These are phyloP conservation scores for Hymenotorrendiella dingleyae DNA, from an alignment of 2,329 filamentous ascomycete species.

Conservation along the genomic window DNA sequence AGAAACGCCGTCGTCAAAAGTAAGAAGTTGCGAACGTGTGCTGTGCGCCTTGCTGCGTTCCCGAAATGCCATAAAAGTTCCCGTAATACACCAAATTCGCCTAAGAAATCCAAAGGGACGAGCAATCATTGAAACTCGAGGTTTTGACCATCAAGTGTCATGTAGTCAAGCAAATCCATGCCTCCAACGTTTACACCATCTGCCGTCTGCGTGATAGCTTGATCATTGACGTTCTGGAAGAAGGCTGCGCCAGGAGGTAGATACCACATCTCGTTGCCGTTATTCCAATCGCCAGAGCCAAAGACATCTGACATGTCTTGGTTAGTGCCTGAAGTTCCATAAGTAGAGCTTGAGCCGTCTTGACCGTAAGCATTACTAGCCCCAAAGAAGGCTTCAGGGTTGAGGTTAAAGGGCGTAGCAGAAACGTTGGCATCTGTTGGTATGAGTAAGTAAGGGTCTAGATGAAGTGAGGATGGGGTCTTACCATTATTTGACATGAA, in stretches of 20 bases:
- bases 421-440: conserved; percentile 40
- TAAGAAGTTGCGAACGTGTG: too few relatives aligned
- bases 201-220: conserved; percentile 58
- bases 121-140: too few relatives aligned
- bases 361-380: conserved; percentile 36
- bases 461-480: not conserved
- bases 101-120: too few relatives aligned
- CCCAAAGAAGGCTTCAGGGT: conserved; percentile 45
- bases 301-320: conserved; percentile 30
- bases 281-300: conserved; percentile 22
- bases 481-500: conserved; percentile 21
- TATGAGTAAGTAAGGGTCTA: conserved; percentile 4
- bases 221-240: conserved; percentile 60
- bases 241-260: conserved; percentile 57
- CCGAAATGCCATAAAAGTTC: too few relatives aligned
- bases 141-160: conserved; percentile 45
- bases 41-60: too few relatives aligned
- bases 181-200: conserved; percentile 63
- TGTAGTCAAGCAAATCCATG: conserved; percentile 61
- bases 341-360: conserved; percentile 15
- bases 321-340: conserved; percentile 10
- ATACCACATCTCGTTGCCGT: conserved; percentile 56
- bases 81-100: too few relatives aligned
- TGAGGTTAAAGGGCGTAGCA: conserved; percentile 56
- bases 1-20: too few relatives aligned